These are phyloP conservation scores for Hysterangium stoloniferum DNA, from an alignment of 768 basidiomycete genomes.

Conservation along the genomic window DNA sequence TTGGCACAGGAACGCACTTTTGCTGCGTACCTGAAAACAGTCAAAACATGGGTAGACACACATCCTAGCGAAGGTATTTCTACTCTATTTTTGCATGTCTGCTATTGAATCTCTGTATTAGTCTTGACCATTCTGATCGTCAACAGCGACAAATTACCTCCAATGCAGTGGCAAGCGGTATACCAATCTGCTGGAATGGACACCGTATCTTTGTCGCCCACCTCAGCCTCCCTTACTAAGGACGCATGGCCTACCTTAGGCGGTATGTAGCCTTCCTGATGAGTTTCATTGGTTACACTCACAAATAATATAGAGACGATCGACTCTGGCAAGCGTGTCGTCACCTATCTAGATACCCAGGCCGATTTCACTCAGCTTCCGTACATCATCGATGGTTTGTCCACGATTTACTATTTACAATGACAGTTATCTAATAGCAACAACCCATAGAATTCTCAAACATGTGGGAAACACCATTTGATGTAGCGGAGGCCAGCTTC, in stretches of 20 bases:
- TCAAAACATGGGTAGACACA: constrained; percentile 76
- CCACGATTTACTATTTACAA: neutral
- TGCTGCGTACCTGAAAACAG: constrained; percentile 71
- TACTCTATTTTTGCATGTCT: neutral
- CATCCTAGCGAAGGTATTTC: constrained; percentile 77
- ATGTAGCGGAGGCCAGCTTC: constrained; percentile 54
- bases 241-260: constrained; percentile 82
- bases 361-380: constrained; percentile 69
- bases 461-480: constrained; percentile 79
- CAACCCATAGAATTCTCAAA: constrained; percentile 68
- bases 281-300: neutral
- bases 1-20: too few relatives aligned
- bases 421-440: too few relatives aligned
- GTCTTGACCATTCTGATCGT: constrained; percentile 89
- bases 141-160: constrained; percentile 65
- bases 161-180: constrained; percentile 51
- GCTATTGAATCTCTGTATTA: constrained; percentile 19
- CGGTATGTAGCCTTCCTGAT: constrained; percentile 7
- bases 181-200: constrained; percentile 70
- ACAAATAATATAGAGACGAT: constrained; percentile 41
- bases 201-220: constrained; percentile 65
- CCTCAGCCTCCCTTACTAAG: constrained; percentile 46
- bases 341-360: constrained; percentile 77
- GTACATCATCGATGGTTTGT: constrained; percentile 81
- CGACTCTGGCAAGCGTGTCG: constrained; percentile 62